These are phyloP conservation scores for Ilyonectria mors-panacis DNA, from an alignment of 2,329 filamentous ascomycete species.

Conservation along the genomic window DNA sequence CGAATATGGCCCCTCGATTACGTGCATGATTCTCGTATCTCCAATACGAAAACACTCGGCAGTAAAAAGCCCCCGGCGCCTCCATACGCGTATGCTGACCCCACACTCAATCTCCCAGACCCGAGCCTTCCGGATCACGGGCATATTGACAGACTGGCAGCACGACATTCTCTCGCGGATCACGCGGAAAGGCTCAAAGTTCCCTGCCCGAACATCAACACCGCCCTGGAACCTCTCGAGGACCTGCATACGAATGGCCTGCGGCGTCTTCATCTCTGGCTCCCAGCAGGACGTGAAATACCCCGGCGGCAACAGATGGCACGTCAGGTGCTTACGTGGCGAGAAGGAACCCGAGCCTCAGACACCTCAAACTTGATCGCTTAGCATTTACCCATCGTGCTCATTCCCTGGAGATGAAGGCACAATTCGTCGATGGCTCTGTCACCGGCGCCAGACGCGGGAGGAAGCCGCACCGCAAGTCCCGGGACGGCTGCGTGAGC, in stretches of 20 bases:
- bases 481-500: conserved; percentile 50
- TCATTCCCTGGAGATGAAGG: not conserved
- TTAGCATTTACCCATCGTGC: not conserved
- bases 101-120: not conserved
- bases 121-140: not conserved
- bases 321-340: not conserved
- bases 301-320: not conserved
- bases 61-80: not conserved
- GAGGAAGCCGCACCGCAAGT: conserved; percentile 50
- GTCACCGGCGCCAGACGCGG: conserved; percentile 43
- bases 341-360: not conserved
- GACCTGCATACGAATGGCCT: not conserved
- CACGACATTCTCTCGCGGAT: not conserved
- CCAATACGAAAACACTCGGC: not conserved
- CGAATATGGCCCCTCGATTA: not conserved
- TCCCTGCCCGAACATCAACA: not conserved
- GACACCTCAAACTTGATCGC: not conserved
- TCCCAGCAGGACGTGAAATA: not conserved
- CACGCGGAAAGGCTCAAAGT: not conserved
- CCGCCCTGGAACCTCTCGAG: not conserved
- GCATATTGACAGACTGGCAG: not conserved
- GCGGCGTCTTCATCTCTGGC: not conserved
- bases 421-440: conserved; percentile 35
- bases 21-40: not conserved
- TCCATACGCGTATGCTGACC: not conserved